Base-by-base conservation (phyloP, 306 rosid species). In the Fagus sylvatica region DNA sequence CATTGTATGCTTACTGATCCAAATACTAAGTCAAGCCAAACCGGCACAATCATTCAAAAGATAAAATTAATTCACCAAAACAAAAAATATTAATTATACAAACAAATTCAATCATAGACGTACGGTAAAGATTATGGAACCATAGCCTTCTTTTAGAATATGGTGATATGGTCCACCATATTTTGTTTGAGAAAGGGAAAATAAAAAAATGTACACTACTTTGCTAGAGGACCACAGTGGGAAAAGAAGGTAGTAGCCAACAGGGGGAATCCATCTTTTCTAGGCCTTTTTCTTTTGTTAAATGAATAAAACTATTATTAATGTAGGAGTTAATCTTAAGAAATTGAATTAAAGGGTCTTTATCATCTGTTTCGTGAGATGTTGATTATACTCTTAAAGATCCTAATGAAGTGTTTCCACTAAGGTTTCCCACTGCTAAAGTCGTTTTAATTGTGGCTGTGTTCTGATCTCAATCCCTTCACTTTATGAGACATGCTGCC, bases 401-500 rank as follows among this genome's bases (percentile, higher is more conserved):
- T 67, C 39, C 39, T 55, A 84, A 79, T 79, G 74, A 83, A 75
- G 67, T 34, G 67, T 40, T 80, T 85, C 83, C 89, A 81, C 85
- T 73, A 43, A 79, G 86, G 83, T 84, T 51, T 80, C 76, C 85
- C 84, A 66, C 88, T 70, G 64, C 59, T 19, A 86, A 85, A 84
- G 85, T 72, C 70, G 34, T 33, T 76, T 81, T 28, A 79, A 84
- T 71, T 74, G 73, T 65, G 54, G 72, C 79, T 71, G 71, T 78
- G 71, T 75, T 73, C 78, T 30, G 57, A 78, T 71, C 79, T 72
- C 77, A 71, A 36, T 54, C 77, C 51, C 80, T 67, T 76, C 62
- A 48, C 94, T 92, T 90, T 87, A 87, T 53, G 85, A 81, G 86
- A 88, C 97, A 90, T 71, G 81, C 11, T 89, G 91, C 84, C 90